These are phyloP conservation scores for Cercospora sojina DNA, from an alignment of 2,329 filamentous ascomycete genomes.

Conservation along the genomic window DNA sequence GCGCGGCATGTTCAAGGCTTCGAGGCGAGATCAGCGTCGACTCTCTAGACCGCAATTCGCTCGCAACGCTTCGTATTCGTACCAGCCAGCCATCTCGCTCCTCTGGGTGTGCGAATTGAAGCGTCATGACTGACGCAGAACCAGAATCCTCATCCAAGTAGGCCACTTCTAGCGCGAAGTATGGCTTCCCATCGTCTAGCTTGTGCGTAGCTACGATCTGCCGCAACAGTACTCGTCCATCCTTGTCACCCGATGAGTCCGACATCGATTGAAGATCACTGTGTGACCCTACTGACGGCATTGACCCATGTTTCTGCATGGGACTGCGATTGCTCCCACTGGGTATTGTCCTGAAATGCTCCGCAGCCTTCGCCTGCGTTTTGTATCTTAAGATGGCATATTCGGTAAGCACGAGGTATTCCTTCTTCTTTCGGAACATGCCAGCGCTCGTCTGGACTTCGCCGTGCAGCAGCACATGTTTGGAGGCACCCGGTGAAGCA, in stretches of 20 bases:
- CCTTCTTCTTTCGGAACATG: conserved; percentile 70
- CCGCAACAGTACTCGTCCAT: conserved; percentile 60
- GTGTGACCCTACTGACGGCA: conserved; percentile 59
- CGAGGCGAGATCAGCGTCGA: conserved; percentile 56
- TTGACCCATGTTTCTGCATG: conserved; percentile 56
- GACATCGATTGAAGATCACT: conserved; percentile 60
- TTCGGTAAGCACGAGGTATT: conserved; percentile 70
- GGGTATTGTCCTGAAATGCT: conserved; percentile 56
- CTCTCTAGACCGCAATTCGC: conserved; percentile 54
- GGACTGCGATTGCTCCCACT: conserved; percentile 42
- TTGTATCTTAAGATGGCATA: conserved; percentile 68
- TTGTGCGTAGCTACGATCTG: conserved; percentile 67
- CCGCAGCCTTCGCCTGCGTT: conserved; percentile 63
- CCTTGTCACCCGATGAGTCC: conserved; percentile 53
- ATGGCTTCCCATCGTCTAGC: conserved; percentile 65
- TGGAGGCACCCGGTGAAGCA: conserved; percentile 25
- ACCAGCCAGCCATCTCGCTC: conserved; percentile 66
- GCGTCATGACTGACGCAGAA: conserved; percentile 60
- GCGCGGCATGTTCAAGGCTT: conserved; percentile 62
- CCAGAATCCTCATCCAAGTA: conserved; percentile 65
- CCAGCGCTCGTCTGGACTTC: conserved; percentile 68
- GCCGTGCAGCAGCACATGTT: conserved; percentile 62
- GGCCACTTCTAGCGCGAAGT: conserved; percentile 66
- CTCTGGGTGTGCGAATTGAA: conserved; percentile 63
- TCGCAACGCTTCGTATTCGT: conserved; percentile 60